Conservation (phyloP, 768 basidiomycete species). For the Tylopilus rubrobrunneus region DNA sequence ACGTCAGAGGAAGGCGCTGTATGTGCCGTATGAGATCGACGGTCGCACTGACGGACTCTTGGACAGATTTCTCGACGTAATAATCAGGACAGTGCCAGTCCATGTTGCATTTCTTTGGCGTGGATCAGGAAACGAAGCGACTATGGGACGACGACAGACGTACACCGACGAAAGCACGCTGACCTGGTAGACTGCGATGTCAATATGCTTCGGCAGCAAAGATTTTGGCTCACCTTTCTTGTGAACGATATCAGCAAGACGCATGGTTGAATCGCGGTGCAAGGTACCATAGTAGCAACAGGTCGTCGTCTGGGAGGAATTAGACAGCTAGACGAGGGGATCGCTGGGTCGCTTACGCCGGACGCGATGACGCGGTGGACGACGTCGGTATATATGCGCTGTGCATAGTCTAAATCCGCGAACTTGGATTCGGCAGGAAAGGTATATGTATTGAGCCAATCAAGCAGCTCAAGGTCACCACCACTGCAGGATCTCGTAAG, state of each 20-base stretch:
- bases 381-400: slow-evolving; percentile 61
- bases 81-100: slow-evolving; percentile 64
- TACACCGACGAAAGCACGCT: slow-evolving; percentile 84
- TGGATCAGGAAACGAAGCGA: slow-evolving; percentile 3
- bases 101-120: slow-evolving; percentile 33
- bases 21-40: slow-evolving; percentile 66
- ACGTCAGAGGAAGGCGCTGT: slow-evolving; percentile 43
- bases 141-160: slow-evolving; percentile 23
- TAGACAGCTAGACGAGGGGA: slow-evolving; percentile 2
- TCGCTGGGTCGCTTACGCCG: slow-evolving; percentile 53
- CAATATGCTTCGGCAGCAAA: neutral
- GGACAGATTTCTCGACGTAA: slow-evolving; percentile 63
- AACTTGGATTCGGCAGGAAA: slow-evolving; percentile 88
- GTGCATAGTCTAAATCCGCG: slow-evolving; percentile 63
- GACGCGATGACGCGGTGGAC: slow-evolving; percentile 66
- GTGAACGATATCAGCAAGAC: slow-evolving; percentile 73
- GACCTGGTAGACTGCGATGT: slow-evolving; percentile 42
- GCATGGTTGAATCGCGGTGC: slow-evolving; percentile 76
- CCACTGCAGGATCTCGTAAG: slow-evolving; percentile 47
- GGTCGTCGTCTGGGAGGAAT: slow-evolving; percentile 68
- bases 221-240: slow-evolving; percentile 42
- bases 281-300: slow-evolving; percentile 88
- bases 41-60: slow-evolving; percentile 60
- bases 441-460: slow-evolving; percentile 82
- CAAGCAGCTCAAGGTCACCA: slow-evolving; percentile 80